A percentile compares a stretch with the other conserved stretches of the same genome.
Conservation (phyloP, 129 eudicot species). For the Helichrysum umbraculigerum region DNA sequence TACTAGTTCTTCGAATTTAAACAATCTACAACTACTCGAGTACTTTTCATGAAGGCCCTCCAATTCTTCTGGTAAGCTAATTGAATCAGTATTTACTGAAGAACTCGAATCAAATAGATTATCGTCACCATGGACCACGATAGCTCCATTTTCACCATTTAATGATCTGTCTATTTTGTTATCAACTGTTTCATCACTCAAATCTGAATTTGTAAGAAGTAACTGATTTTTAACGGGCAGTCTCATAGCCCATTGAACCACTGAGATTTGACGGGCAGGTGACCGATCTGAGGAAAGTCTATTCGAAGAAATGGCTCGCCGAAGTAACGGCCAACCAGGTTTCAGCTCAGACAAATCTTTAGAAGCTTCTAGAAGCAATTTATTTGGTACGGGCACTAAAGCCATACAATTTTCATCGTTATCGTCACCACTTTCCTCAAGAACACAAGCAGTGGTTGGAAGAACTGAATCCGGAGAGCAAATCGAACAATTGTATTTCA, state of each 20-base stretch:
- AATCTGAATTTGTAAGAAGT: constrained; percentile 41
- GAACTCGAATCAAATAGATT: constrained; percentile 28
- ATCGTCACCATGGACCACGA: constrained; percentile 47
- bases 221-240: constrained; percentile 52
- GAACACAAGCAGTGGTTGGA: constrained; percentile 31
- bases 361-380: constrained; percentile 32
- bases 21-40: constrained; percentile 72
- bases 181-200: constrained; percentile 1
- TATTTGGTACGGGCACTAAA: constrained; percentile 50
- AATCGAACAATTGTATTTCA: constrained; percentile 50
- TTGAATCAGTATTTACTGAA: constrained; percentile 33
- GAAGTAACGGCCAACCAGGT: constrained; percentile 88
- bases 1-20: constrained; percentile 64
- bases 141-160: constrained; percentile 60
- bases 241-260: constrained; percentile 84
- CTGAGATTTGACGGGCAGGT: constrained; percentile 52
- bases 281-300: constrained; percentile 31
- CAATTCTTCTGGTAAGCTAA: constrained; percentile 54
- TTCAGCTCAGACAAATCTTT: constrained; percentile 53
- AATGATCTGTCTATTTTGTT: constrained; percentile 23
- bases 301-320: constrained; percentile 52
- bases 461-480: constrained; percentile 57
- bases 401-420: constrained; percentile 53
- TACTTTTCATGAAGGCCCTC: constrained; percentile 78
- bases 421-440: constrained; percentile 41